These are phyloP conservation scores for Diospyros kaki DNA, from an alignment of 148 eudicot species.

Conservation along the genomic window DNA sequence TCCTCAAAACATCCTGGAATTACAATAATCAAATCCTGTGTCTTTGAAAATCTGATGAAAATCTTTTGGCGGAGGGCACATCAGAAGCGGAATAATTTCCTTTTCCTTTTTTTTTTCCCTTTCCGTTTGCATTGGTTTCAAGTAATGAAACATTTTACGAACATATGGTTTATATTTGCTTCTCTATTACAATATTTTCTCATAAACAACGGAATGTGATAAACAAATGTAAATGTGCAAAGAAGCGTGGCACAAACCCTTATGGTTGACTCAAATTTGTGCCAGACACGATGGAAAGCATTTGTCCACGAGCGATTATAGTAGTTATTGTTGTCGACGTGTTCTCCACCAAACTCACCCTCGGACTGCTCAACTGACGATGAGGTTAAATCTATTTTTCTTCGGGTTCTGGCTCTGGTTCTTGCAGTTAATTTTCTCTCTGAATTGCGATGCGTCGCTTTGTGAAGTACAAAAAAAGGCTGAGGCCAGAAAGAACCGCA, in stretches of 20 bases:
- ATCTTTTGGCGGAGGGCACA: neutral
- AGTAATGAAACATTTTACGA: too few relatives aligned
- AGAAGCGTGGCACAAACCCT: slow-evolving; percentile 31
- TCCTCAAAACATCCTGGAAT: slow-evolving; percentile 67
- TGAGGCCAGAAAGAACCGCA: slow-evolving; percentile 12
- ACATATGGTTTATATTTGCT: too few relatives aligned
- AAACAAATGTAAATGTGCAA: neutral
- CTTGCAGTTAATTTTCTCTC: slow-evolving; percentile 23
- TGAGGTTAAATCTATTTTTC: slow-evolving; percentile 36
- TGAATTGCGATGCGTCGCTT: slow-evolving; percentile 19
- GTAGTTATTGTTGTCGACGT: slow-evolving; percentile 9
- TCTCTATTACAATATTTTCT: neutral
- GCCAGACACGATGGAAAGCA: slow-evolving; percentile 55
- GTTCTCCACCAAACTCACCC: slow-evolving; percentile 10
- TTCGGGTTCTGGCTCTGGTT: slow-evolving; percentile 33
- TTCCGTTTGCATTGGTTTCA: too few relatives aligned
- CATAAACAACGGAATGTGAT: neutral
- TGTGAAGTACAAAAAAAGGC: slow-evolving; percentile 76
- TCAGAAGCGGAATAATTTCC: too few relatives aligned
- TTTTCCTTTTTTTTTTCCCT: neutral
- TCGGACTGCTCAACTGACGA: slow-evolving; percentile 12
- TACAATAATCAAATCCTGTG: neutral
- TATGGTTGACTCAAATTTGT: slow-evolving; percentile 52
- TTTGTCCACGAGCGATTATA: slow-evolving; percentile 25
- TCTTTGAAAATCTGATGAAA: neutral